Base-by-base conservation (phyloP, 228 moss, liverwort and hornwort species). In the Sphagnum magellanicum region DNA sequence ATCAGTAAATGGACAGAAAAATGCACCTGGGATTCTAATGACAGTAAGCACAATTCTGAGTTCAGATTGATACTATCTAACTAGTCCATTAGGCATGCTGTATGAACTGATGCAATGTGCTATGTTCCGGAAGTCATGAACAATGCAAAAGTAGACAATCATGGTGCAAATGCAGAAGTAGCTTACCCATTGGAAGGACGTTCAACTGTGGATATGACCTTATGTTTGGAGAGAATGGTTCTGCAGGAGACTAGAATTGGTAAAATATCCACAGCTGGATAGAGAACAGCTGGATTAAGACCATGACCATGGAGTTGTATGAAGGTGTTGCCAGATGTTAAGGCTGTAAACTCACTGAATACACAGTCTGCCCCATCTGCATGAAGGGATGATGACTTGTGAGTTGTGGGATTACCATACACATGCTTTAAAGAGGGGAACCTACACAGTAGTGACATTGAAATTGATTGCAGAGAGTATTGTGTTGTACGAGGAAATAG, bases 1-100 rank as follows among this genome's bases (percentile, higher is more conserved):
- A 98, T 65, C 97, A 85, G 71, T 98, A 93, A 7, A 98, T 87
- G 47, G 97, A 98, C 64, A 98, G 81, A 75, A 97, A 93, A 13
- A 79, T 59, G 17, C 73, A 78, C 79, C 97, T 97, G 87, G 57
- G 72, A 50, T 47, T 65, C 16, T 5, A 61, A 32, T 32, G 32
- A 32, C 32, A 32, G 32, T 32, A 32, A 32, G 32, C 32, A 32
- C 32, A 32, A 32, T 32, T 32, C 32, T 32, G 32, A 32, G 32
- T 32, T 32, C 32, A 32, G 32, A 32, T 32, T 32, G 32, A 32
- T 32, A 32, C 32, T 32, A 32, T 32, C 32, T 32, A 32, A 32
- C 32, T 32, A 32, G 32, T 32, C 32, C 32, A 32, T 32, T 32
- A 32, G 32, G 32, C 3, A 32, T 32, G 32, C 32, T 3, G 32